These are phyloP conservation scores for Ogataea polymorpha DNA, from an alignment of 805 yeast genomes.

Conservation along the genomic window DNA sequence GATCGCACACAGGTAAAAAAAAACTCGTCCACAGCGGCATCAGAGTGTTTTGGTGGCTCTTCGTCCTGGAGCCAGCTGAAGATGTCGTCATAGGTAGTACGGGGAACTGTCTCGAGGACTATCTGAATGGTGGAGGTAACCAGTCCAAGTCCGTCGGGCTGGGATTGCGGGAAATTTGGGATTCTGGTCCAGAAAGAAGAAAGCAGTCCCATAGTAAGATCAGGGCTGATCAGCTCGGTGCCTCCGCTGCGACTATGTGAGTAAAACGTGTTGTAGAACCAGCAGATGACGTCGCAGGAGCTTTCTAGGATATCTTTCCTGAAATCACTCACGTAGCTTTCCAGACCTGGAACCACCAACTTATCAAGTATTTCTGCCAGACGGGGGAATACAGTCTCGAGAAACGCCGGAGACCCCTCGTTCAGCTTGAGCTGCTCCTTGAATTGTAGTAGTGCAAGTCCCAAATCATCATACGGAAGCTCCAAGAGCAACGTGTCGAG, in stretches of 20 bases:
- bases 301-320: constrained; percentile 2
- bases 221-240: constrained; percentile 6
- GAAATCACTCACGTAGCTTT: constrained; percentile 1
- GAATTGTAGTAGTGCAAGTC: constrained; percentile 6
- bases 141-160: background rate
- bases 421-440: constrained; percentile 10
- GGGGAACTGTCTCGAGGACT: constrained; percentile 12
- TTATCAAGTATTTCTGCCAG: constrained; percentile 15
- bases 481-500: constrained; percentile 13
- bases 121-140: constrained; percentile 12
- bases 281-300: constrained; percentile 15
- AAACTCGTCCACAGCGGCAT: constrained; percentile 6
- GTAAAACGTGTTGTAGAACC: constrained; percentile 17
- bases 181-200: constrained; percentile 15
- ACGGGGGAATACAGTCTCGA: constrained; percentile 11
- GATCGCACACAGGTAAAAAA: constrained; percentile 15
- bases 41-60: constrained; percentile 10
- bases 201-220: constrained; percentile 11
- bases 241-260: constrained; percentile 6
- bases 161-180: constrained; percentile 1
- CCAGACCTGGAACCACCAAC: constrained; percentile 18
- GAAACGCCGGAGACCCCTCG: constrained; percentile 13
- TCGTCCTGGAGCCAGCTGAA: constrained; percentile 15
- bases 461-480: constrained; percentile 9
- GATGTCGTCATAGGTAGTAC: constrained; percentile 2